These are phyloP conservation scores for Fraxinus cuspidata DNA, from an alignment of 257 asterid genomes.

Conservation along the genomic window DNA sequence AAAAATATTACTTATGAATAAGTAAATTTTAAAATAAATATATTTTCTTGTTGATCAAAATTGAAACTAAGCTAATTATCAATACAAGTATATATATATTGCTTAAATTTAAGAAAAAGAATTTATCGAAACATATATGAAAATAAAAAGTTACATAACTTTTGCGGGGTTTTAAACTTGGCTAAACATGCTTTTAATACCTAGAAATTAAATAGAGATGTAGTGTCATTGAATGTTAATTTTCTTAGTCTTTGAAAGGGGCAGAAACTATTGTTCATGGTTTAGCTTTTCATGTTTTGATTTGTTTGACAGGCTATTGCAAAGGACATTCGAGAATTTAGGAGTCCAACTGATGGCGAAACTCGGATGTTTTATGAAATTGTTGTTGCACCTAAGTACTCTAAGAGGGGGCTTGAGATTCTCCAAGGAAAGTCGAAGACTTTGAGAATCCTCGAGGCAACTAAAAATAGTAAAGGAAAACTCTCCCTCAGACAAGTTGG, in stretches of 20 bases:
- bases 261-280: background rate
- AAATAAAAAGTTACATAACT: background rate
- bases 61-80: background rate
- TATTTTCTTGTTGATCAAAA: background rate
- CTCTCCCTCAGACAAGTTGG: constrained; percentile 92
- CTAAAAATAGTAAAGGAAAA: constrained; percentile 73
- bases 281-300: background rate
- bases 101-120: background rate
- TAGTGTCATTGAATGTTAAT: too few species aligned
- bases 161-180: background rate
- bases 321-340: constrained; percentile 85
- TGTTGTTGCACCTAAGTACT: constrained; percentile 84
- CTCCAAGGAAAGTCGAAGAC: constrained; percentile 94
- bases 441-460: constrained; percentile 88
- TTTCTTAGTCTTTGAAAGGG: constrained; percentile 1
- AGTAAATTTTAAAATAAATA: too few species aligned
- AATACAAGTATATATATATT: background rate
- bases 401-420: constrained; percentile 85
- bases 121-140: too few species aligned
- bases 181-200: background rate
- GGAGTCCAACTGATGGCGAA: constrained; percentile 90
- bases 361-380: constrained; percentile 96
- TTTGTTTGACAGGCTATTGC: constrained; percentile 68
- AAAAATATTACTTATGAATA: too few species aligned
- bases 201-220: background rate